Evolutionary conservation across 2,329 filamentous ascomycete species (phyloP).

Genomic region (Alternaria tenuissima): DNA sequence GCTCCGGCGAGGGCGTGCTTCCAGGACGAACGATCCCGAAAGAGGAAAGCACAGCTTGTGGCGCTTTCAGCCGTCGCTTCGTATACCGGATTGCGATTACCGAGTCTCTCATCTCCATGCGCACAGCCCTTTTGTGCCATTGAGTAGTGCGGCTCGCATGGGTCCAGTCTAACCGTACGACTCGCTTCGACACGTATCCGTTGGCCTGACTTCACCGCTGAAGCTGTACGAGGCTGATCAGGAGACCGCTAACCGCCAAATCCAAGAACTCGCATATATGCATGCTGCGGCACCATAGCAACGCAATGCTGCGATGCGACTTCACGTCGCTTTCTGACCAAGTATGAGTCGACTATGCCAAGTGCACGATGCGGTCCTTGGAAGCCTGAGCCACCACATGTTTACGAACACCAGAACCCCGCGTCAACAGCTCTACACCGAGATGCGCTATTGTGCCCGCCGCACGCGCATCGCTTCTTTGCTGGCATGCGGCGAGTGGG

Average conservation of each 20-base stretch:
- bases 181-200: constrained; percentile 23
- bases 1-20: constrained; percentile 11
- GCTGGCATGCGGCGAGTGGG: background rate
- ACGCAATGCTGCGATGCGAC: constrained; percentile 22
- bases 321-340: constrained; percentile 8
- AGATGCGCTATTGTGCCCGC: constrained; percentile 3
- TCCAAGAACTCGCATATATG: constrained; percentile 10
- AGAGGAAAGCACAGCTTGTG: constrained; percentile 11
- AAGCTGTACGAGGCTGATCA: constrained; percentile 24
- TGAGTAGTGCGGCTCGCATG: constrained; percentile 18
- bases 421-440: constrained; percentile 5
- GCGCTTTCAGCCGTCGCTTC: constrained; percentile 31
- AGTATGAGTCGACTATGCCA: constrained; percentile 21
- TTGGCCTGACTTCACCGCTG: constrained; percentile 29
- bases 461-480: constrained; percentile 7
- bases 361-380: background rate
- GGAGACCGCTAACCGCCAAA: constrained; percentile 9
- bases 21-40: constrained; percentile 24
- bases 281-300: constrained; percentile 19
- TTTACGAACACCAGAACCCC: constrained; percentile 7
- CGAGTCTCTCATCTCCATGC: constrained; percentile 12
- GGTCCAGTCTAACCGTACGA: constrained; percentile 18
- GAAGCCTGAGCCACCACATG: constrained; percentile 12
- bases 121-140: constrained; percentile 33
- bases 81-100: constrained; percentile 18